Base-by-base conservation (phyloP, 2,329 filamentous ascomycete genomes). In the Beauveria brongniartii region DNA sequence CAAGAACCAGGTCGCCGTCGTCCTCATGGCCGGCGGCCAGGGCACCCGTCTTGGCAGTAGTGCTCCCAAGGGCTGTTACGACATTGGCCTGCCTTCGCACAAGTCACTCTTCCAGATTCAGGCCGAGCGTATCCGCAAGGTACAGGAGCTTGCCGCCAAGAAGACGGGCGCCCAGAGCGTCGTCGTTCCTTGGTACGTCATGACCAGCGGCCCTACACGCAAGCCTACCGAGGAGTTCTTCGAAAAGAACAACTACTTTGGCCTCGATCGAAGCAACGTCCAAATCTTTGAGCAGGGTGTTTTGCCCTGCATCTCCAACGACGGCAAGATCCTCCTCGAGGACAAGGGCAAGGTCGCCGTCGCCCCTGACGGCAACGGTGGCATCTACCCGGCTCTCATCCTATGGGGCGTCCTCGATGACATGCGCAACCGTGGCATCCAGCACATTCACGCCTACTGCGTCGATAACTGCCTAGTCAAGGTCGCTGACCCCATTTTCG, bases 381-480 rank as follows among this genome's bases (percentile, higher is more conserved):
- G 94, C 67, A 87, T 99, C 71, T 99, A 99, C 82, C 87, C 93
- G 77, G 94, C 93, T 57, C 83, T 99, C 59, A 80, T 96, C 66
- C 84, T 84, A 63, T 88, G 89, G 18, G 88, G 89, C 60, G 89
- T 95, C 44, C 85, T 96, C 55, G 84, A 86, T 50, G 92, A 97
- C 75, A 94, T 99, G 89, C 83, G 85, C 68, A 87, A 86, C 77
- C 90, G 93, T 61, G 92, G 92, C 55, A 89, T 97, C 71, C 78
- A 96, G 81, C 94, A 99, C 78, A 89, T 99, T 64, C 93, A 99
- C 76, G 89, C 92, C 53, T 97, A 97, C 82, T 97, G 94, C 71
- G 94, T 99, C 51, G 94, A 99, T 79, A 99, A 99, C 81, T 97
- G 93, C 78, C 84, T 99, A n/a, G 93, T 96, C 73, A 93, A 91